Evolutionary conservation across 176 grass and related monocot species (phyloP).

Genomic region (Puccinellia tenuiflora): DNA sequence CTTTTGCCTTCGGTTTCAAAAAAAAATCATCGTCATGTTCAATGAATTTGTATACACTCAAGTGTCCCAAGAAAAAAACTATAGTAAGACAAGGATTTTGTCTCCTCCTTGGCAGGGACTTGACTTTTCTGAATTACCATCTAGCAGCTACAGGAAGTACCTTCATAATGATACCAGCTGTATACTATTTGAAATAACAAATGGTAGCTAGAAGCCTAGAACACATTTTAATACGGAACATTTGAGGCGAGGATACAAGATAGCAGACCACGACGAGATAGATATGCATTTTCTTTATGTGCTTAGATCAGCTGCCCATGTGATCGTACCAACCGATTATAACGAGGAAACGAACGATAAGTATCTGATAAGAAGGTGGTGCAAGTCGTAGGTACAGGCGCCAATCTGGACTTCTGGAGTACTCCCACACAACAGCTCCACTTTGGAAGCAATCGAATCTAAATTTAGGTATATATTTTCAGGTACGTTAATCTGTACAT

Average conservation of each 20-base stretch:
- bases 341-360: background rate
- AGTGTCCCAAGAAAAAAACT: background rate
- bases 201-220: background rate
- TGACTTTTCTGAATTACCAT: background rate
- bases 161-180: background rate
- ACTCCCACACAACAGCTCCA: background rate
- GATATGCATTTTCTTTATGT: background rate
- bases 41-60: background rate
- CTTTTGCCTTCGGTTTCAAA: too few species aligned
- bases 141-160: too few species aligned
- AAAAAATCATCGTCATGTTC: background rate
- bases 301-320: constrained; percentile 30
- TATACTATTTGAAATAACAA: background rate
- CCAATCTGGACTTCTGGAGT: constrained; percentile 4
- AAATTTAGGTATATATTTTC: background rate
- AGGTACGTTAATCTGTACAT: background rate
- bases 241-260: background rate
- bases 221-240: background rate
- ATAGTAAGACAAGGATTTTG: background rate
- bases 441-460: background rate
- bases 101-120: background rate
- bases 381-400: background rate
- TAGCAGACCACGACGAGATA: background rate
- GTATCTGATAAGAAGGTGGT: constrained; percentile 20
- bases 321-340: constrained; percentile 19